Evolutionary conservation across 495 filamentous ascomycete genomes (phyloP).

Genomic region (Immersiella caudata): DNA sequence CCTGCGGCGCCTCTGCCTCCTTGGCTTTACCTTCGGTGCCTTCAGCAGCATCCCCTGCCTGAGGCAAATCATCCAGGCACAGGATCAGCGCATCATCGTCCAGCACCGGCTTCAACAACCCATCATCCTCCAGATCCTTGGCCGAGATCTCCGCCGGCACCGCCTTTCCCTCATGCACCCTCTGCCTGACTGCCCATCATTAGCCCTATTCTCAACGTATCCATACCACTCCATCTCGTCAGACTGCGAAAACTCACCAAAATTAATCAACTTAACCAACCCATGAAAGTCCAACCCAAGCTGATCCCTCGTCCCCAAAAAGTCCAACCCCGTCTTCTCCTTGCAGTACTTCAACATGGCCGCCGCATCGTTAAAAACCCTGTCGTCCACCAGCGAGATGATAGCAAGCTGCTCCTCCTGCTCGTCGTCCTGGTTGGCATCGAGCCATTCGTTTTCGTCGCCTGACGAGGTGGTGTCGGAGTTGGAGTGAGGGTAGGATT

Average conservation of each 20-base stretch:
- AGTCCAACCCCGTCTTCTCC: conserved; percentile 72
- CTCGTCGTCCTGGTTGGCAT: conserved; percentile 52
- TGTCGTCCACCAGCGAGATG: conserved; percentile 71
- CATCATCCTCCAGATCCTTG: conserved; percentile 68
- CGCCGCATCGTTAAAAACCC: conserved; percentile 63
- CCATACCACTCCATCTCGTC: neutral
- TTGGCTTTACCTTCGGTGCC: conserved; percentile 38
- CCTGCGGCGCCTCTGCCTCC: conserved; percentile 22
- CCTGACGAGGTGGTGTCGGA: conserved; percentile 30
- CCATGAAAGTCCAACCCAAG: conserved; percentile 79
- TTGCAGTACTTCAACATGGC: conserved; percentile 75
- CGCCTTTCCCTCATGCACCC: conserved; percentile 48
- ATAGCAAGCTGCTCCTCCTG: conserved; percentile 64
- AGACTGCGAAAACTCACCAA: conserved; percentile 44
- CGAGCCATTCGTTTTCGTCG: conserved; percentile 78
- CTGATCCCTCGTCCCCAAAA: conserved; percentile 63
- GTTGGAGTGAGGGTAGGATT: conserved; percentile 29
- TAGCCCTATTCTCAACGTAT: neutral
- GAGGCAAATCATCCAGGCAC: conserved; percentile 74
- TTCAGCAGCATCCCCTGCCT: conserved; percentile 29
- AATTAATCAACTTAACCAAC: conserved; percentile 85
- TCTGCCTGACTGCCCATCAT: conserved; percentile 41
- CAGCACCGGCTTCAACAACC: conserved; percentile 79
- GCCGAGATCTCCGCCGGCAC: conserved; percentile 59
- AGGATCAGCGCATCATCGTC: conserved; percentile 88